These are phyloP conservation scores for Pseudocercospora macadamiae DNA, from an alignment of 2,329 filamentous ascomycete genomes.

Conservation along the genomic window DNA sequence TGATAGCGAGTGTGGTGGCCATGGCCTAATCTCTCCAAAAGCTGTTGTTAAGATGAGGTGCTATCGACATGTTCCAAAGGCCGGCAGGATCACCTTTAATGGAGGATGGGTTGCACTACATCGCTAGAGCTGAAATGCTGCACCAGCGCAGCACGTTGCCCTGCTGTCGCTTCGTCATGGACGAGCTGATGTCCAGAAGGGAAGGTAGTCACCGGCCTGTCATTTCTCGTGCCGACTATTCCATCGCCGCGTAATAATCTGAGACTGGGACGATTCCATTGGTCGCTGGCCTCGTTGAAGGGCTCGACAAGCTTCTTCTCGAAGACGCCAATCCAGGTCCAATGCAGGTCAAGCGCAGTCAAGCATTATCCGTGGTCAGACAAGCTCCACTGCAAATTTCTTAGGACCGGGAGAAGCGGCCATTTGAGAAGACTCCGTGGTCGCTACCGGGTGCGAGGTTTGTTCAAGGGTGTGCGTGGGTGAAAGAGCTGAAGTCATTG, in stretches of 20 bases:
- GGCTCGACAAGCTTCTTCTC: slow-evolving; percentile 2
- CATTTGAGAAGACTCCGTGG: background rate
- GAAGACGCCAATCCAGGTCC: background rate
- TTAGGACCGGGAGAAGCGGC: background rate
- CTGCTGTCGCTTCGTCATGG: background rate
- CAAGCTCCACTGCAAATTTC: slow-evolving; percentile 8
- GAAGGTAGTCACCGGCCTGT: slow-evolving; percentile 17
- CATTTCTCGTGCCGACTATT: slow-evolving; percentile 34
- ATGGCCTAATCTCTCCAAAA: background rate
- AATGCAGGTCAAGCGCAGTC: background rate
- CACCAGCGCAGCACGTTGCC: slow-evolving; percentile 9
- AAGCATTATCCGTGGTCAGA: background rate
- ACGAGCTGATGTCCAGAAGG: slow-evolving; percentile 3
- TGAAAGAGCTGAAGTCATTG: background rate
- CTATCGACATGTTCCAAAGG: too few species aligned
- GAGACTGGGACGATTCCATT: background rate
- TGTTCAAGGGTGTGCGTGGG: background rate
- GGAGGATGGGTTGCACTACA: background rate
- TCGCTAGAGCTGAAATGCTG: background rate
- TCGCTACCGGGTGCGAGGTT: slow-evolving; percentile 3
- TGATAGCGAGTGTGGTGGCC: slow-evolving; percentile 26
- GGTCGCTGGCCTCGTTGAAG: background rate
- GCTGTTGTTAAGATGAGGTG: too few species aligned
- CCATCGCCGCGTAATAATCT: slow-evolving; percentile 1
- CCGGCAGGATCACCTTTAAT: slow-evolving; percentile 2